phyloP scores from a whole-genome alignment of 2,329 filamentous ascomycete genomes.

The Aureobasidium melanogenum region DNA sequence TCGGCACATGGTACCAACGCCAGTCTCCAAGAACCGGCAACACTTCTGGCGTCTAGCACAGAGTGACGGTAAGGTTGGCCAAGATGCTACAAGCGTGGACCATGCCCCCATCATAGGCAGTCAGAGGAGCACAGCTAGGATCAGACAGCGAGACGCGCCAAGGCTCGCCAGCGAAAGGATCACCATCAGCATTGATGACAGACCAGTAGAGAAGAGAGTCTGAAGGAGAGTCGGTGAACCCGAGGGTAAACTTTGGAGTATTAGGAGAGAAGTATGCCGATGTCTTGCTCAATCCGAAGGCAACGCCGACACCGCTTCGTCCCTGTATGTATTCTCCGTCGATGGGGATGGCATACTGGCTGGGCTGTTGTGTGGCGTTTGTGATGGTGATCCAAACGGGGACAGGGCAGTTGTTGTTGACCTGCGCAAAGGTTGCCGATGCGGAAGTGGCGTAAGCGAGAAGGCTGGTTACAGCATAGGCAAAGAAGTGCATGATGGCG shows the following conservation, averaged over 20 bases:
- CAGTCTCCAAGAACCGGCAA: not conserved
- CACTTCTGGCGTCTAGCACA: slow-evolving; percentile 5
- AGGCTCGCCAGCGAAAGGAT: slow-evolving; percentile 18
- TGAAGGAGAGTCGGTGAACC: slow-evolving; percentile 16
- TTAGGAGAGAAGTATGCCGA: slow-evolving; percentile 18
- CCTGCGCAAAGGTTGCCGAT: slow-evolving; percentile 14
- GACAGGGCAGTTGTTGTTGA: slow-evolving; percentile 23
- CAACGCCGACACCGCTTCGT: slow-evolving; percentile 23
- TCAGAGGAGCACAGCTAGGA: not conserved
- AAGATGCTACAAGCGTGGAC: slow-evolving; percentile 10
- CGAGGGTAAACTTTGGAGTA: slow-evolving; percentile 21
- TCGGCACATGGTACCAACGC: slow-evolving; percentile 7
- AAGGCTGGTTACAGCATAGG: slow-evolving; percentile 12
- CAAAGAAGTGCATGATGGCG: slow-evolving; percentile 18
- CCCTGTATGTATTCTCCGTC: slow-evolving; percentile 16
- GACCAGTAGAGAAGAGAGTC: slow-evolving; percentile 22
- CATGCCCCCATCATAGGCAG: slow-evolving; percentile 7
- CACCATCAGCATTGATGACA: slow-evolving; percentile 20
- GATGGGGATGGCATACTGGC: slow-evolving; percentile 15
- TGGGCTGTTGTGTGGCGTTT: slow-evolving; percentile 16
- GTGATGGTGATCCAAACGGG: slow-evolving; percentile 21
- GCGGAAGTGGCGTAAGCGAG: slow-evolving; percentile 14
- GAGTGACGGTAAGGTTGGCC: slow-evolving; percentile 9
- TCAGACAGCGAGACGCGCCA: slow-evolving; percentile 17
- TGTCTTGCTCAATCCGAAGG: slow-evolving; percentile 21